Conservation (phyloP, 306 rosid species). For the Medicago arabica region DNA sequence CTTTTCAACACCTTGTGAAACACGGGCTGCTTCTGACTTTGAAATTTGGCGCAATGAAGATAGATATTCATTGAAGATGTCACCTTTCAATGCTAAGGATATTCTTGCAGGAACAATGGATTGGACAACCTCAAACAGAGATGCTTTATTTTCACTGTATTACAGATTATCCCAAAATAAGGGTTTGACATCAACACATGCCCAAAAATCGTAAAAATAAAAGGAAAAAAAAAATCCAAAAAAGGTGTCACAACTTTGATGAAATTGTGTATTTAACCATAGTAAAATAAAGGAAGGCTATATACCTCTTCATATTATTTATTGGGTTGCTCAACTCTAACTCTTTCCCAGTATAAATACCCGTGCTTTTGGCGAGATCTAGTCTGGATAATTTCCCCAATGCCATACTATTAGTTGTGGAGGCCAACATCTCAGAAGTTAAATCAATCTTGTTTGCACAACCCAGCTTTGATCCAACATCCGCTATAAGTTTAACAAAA, state of each 20-base stretch:
- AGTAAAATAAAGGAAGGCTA: conserved; percentile 32
- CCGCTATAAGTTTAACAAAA: conserved; percentile 63
- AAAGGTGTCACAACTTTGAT: not conserved
- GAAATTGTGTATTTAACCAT: conserved; percentile 14
- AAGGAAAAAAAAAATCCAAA: not conserved
- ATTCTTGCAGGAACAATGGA: conserved; percentile 65
- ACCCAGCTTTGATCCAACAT: conserved; percentile 57
- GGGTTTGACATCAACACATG: conserved; percentile 31
- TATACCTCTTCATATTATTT: conserved; percentile 59
- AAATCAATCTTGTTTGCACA: conserved; percentile 55
- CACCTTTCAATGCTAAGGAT: conserved; percentile 58
- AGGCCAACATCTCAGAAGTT: conserved; percentile 70
- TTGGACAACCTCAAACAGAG: conserved; percentile 53
- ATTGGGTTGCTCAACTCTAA: conserved; percentile 47
- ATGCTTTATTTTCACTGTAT: conserved; percentile 64
- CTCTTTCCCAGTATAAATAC: conserved; percentile 48
- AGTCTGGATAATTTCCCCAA: conserved; percentile 62
- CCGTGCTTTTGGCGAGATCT: conserved; percentile 42
- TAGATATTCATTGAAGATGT: conserved; percentile 67
- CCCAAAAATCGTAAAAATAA: conserved; percentile 1
- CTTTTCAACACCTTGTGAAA: conserved; percentile 54
- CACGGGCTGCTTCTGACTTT: conserved; percentile 70
- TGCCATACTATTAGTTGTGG: conserved; percentile 56
- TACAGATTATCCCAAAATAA: conserved; percentile 34
- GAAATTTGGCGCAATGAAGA: conserved; percentile 73